Conservation (phyloP, 2,329 filamentous ascomycete species). For the Phoma sp. region DNA sequence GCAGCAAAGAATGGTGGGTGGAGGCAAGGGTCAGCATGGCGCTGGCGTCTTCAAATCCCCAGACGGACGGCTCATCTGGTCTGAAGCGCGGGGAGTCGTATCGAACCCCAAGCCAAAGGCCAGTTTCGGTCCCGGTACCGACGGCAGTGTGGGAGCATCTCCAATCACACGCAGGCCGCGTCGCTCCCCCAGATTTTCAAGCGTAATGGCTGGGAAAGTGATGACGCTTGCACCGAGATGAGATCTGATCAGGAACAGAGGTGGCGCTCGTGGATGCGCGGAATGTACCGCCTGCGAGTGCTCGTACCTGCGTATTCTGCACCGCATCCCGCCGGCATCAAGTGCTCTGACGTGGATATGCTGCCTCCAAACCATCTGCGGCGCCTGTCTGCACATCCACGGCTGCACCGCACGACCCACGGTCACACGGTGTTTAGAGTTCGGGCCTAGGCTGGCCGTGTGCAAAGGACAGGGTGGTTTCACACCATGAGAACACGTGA, state of each 20-base stretch:
- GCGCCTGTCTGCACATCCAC: neutral
- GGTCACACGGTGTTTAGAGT: neutral
- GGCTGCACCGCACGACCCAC: neutral
- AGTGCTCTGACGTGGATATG: too few relatives aligned
- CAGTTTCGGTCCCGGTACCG: slow-evolving; percentile 17
- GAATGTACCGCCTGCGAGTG: slow-evolving; percentile 6
- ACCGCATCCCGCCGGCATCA: too few relatives aligned
- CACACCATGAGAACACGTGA: slow-evolving; percentile 25
- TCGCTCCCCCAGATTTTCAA: slow-evolving; percentile 31
- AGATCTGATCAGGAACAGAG: slow-evolving; percentile 27
- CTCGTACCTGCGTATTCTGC: neutral
- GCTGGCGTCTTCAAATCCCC: slow-evolving; percentile 11
- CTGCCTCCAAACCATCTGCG: too few relatives aligned
- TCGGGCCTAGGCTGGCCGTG: neutral
- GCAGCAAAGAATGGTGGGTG: neutral
- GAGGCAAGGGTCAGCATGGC: slow-evolving; percentile 16
- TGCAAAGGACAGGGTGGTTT: slow-evolving; percentile 4
- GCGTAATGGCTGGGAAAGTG: slow-evolving; percentile 23
- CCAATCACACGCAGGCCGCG: slow-evolving; percentile 36
- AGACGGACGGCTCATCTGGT: slow-evolving; percentile 14
- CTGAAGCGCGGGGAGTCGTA: slow-evolving; percentile 19
- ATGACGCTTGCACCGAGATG: slow-evolving; percentile 20
- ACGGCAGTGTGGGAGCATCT: slow-evolving; percentile 27
- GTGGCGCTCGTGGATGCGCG: slow-evolving; percentile 32
- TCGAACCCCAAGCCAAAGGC: neutral